Base-by-base conservation (phyloP, 257 asterid species). In the Primulina huaijiensis region DNA sequence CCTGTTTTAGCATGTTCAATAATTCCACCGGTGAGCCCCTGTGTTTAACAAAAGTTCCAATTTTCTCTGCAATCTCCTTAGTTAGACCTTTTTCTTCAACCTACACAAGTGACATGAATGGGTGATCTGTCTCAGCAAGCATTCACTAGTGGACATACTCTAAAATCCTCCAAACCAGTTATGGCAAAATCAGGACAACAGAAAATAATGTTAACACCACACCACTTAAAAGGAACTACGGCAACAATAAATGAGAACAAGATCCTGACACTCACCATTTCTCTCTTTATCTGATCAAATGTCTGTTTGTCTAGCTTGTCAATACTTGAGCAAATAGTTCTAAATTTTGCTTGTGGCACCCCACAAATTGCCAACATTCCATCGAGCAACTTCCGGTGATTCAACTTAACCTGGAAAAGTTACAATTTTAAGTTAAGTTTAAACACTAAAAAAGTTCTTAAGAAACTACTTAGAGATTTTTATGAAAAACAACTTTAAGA, bases 311-410 rank as follows among this genome's bases (percentile, higher is more conserved):
- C 99, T 72, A 91, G 75, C 82, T 93, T 93, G 83, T 93, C 99
- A 73, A 93, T 93, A 81, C 97, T 93, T 2, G 99, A 93, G 78
- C 99, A 93, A 69, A 93, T 82, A 38, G 90, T 87, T 82, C 99
- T 84, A 67, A 89, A 89, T 69, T 93, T 90, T 74, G 81, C 92
- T 64, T 79, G 88, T 35, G 99, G 97, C 50, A 93, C 99, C 70
- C 97, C 99, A 57, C 97, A 90, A 57, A 93, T 77, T 62, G 97
- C 95, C 77, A 90, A 68, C 97, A 93, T 86, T 46, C 99, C 99
- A 79, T 93, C 97, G 17, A 90, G 89, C 65, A 94, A 79, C 76
- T 87, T 89, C 72, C 97, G 67, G 85, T 94, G 99, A 78, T 93
- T 93, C 78, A 93, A 70, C 83, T 91, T 94, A 77, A 91, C 97